These are phyloP conservation scores for Pseudogymnoascus sp. DNA, from an alignment of 2,329 filamentous ascomycete species.

Conservation along the genomic window DNA sequence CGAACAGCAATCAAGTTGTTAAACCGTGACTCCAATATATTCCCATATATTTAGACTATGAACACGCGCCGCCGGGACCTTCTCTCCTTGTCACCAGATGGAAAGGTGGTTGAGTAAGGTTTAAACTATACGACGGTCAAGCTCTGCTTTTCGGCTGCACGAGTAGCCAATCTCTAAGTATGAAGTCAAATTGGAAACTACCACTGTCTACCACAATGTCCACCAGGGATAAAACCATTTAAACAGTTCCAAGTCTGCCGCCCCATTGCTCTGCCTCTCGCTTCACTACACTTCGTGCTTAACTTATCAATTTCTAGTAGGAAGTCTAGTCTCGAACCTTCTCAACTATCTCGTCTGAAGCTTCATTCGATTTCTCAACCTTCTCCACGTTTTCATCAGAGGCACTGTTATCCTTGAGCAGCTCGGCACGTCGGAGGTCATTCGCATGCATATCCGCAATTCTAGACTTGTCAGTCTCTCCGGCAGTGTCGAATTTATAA, in stretches of 20 bases:
- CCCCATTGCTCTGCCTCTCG: background rate
- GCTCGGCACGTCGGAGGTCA: constrained; percentile 4
- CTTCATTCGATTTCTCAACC: background rate
- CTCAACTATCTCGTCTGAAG: background rate
- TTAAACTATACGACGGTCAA: too few relatives aligned
- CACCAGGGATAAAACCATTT: background rate
- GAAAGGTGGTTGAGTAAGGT: too few relatives aligned
- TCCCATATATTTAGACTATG: background rate
- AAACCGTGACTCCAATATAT: background rate
- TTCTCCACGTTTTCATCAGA: background rate
- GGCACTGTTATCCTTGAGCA: constrained; percentile 7
- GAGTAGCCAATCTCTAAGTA: background rate
- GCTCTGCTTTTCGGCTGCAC: background rate
- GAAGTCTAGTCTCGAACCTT: constrained; percentile 13
- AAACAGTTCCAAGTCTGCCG: background rate
- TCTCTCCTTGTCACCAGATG: too few relatives aligned
- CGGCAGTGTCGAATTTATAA: constrained; percentile 39
- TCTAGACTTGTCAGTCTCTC: constrained; percentile 6
- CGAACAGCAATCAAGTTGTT: background rate
- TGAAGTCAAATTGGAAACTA: background rate
- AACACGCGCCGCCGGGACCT: background rate
- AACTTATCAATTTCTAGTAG: background rate
- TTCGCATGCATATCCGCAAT: constrained; percentile 7
- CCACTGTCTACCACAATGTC: background rate
- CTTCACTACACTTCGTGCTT: background rate